Percentiles rank a stretch among this genome's conserved stretches.
These are phyloP conservation scores for Ochromonas danica DNA, from an alignment of 108 stramenopile species.

Conservation along the genomic window DNA sequence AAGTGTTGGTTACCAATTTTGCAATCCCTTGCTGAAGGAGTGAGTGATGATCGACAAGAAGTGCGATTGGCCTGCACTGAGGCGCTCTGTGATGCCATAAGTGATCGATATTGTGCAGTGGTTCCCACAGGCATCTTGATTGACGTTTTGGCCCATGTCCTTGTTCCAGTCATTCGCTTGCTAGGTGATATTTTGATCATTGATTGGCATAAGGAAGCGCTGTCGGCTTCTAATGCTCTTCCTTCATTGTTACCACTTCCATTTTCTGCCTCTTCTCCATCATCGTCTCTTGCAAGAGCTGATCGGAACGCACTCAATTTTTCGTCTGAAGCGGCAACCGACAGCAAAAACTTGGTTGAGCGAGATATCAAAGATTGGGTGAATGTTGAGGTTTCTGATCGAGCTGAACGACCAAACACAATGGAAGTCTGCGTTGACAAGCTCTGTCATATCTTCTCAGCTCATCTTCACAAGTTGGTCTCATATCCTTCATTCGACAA, in stretches of 20 bases:
- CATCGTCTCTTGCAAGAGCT: not conserved
- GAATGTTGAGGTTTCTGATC: not conserved
- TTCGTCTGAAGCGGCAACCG: not conserved
- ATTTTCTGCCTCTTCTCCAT: not conserved
- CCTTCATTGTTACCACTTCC: too few species aligned
- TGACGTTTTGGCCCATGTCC: not conserved
- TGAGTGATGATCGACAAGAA: not conserved
- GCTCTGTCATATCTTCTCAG: not conserved
- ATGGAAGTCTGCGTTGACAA: not conserved
- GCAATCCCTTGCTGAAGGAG: conserved; percentile 5
- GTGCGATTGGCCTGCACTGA: not conserved
- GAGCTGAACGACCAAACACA: not conserved
- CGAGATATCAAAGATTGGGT: not conserved
- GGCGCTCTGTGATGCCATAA: conserved; percentile 12
- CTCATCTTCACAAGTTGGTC: not conserved
- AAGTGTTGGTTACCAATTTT: conserved; percentile 29
- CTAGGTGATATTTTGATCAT: not conserved
- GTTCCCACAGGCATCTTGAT: conserved; percentile 5
- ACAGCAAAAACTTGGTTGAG: not conserved
- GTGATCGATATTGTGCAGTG: not conserved
- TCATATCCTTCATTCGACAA: conserved; percentile 21
- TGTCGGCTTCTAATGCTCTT: not conserved
- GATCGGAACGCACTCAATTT: not conserved
- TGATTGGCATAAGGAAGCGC: not conserved
- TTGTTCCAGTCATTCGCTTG: not conserved